Percentiles rank a stretch among this genome's conserved stretches.
phyloP scores from a whole-genome alignment of 129 eudicot genomes.

The Oenanthe sinensis region DNA sequence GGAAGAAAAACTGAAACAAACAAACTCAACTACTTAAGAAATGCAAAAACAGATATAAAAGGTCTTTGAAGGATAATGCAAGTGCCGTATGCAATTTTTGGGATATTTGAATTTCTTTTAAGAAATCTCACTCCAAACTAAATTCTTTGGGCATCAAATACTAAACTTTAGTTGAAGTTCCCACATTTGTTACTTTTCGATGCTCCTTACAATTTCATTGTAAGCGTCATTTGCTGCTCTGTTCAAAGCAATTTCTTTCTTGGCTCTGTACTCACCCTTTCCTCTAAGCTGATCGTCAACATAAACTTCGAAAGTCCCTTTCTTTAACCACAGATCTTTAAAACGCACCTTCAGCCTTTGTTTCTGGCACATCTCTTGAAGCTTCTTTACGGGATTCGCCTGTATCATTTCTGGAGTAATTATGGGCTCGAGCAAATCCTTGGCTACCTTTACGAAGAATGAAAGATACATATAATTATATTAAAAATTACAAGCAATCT shows the following conservation, averaged over 20 bases:
- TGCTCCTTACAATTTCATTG: conserved; percentile 30
- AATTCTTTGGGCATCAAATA: neutral
- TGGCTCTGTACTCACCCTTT: conserved; percentile 47
- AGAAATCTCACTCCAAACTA: neutral
- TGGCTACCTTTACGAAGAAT: conserved; percentile 34
- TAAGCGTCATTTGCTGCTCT: conserved; percentile 70
- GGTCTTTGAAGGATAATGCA: neutral
- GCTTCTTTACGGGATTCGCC: conserved; percentile 50
- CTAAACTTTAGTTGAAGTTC: neutral
- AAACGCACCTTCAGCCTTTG: conserved; percentile 32
- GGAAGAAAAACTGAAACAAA: neutral
- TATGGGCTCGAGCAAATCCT: conserved; percentile 48
- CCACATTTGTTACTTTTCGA: neutral
- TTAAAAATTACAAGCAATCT: neutral
- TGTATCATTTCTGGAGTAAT: conserved; percentile 67
- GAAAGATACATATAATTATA: neutral
- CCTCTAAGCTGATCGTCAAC: conserved; percentile 45
- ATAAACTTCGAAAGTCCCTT: conserved; percentile 42
- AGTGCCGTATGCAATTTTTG: neutral
- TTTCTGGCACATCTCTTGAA: conserved; percentile 62
- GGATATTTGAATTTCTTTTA: neutral
- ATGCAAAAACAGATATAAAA: neutral
- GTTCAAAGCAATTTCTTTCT: conserved; percentile 60
- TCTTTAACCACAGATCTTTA: conserved; percentile 38
- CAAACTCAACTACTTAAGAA: neutral